These are phyloP conservation scores for Exophiala sideris DNA, from an alignment of 2,329 filamentous ascomycete species.

Conservation along the genomic window DNA sequence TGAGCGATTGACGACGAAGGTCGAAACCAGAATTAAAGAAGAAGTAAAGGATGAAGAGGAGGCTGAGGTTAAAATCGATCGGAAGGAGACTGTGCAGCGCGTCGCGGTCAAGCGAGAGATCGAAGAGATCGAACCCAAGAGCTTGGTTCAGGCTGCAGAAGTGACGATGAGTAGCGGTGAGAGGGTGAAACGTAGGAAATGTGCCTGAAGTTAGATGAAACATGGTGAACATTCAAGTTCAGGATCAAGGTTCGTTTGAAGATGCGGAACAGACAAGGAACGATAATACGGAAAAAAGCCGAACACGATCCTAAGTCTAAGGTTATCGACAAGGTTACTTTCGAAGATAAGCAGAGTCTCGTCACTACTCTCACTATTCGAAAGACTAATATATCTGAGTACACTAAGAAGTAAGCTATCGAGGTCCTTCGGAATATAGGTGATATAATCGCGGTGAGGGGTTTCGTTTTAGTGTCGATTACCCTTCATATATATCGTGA, in stretches of 20 bases:
- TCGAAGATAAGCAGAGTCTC: too few species aligned
- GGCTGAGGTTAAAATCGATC: constrained; percentile 5
- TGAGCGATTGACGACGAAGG: constrained; percentile 52
- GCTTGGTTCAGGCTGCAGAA: constrained; percentile 23
- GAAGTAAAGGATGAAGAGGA: constrained; percentile 30
- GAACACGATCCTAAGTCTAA: neutral
- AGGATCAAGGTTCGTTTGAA: constrained; percentile 1
- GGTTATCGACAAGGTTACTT: too few species aligned
- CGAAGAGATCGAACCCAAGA: constrained; percentile 17
- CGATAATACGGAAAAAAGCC: neutral
- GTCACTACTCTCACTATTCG: too few species aligned
- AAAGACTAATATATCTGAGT: neutral
- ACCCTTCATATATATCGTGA: too few species aligned
- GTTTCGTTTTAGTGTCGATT: too few species aligned
- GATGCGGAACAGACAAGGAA: neutral
- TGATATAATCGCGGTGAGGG: too few species aligned
- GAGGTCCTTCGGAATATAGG: too few species aligned
- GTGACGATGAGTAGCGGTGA: constrained; percentile 17
- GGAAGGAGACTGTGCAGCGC: constrained; percentile 13
- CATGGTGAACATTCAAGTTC: neutral
- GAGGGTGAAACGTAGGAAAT: constrained; percentile 26
- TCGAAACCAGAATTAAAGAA: constrained; percentile 37
- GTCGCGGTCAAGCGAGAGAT: constrained; percentile 22
- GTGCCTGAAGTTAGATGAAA: constrained; percentile 16
- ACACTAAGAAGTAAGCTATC: neutral